Conservation (phyloP, 176 grass and related monocot genomes). For the Echinochloa phyllopogon region DNA sequence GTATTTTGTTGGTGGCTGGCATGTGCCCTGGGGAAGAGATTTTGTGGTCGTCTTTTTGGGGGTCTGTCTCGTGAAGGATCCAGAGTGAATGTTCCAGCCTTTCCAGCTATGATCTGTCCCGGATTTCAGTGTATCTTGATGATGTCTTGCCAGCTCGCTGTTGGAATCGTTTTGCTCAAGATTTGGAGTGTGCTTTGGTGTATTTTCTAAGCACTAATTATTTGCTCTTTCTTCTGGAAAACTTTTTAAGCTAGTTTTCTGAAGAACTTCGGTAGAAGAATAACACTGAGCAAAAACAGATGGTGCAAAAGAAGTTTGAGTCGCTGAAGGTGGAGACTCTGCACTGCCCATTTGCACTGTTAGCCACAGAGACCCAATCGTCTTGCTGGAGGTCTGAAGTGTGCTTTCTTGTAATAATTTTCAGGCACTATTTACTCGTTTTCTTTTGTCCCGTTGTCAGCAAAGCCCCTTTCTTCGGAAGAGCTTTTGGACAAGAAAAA, state of each 20-base stretch:
- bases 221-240: neutral
- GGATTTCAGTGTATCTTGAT: neutral
- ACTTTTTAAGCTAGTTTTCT: neutral
- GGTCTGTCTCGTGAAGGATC: slow-evolving; percentile 36
- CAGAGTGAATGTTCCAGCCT: slow-evolving; percentile 32
- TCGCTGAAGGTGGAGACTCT: neutral
- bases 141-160: neutral
- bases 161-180: neutral
- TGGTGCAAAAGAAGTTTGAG: neutral
- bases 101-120: neutral
- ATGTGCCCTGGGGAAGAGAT: neutral
- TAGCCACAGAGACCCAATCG: neutral
- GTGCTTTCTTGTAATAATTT: neutral
- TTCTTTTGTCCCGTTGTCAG: too few relatives aligned
- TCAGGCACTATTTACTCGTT: neutral
- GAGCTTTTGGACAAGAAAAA: neutral
- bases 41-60: neutral
- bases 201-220: neutral
- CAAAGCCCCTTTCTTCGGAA: too few relatives aligned
- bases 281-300: neutral
- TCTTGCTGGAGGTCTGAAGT: neutral
- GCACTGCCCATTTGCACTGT: neutral
- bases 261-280: neutral
- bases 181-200: neutral
- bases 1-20: slow-evolving; percentile 4